These are phyloP conservation scores for Coccomyxa subellipsoidea DNA, from an alignment of 163 green algal genomes.

Conservation along the genomic window DNA sequence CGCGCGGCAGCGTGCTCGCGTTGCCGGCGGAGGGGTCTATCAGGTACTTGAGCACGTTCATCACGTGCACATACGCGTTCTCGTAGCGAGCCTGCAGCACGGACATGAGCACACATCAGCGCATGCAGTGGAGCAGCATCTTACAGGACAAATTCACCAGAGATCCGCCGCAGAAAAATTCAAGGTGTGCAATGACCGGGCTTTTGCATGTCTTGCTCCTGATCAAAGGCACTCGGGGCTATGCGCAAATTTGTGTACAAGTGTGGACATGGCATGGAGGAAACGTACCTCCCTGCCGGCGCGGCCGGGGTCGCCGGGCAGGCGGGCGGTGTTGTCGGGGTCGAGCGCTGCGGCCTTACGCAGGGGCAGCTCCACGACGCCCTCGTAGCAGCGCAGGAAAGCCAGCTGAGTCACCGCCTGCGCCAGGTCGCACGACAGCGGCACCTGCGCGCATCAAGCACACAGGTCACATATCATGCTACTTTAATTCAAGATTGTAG, in stretches of 20 bases:
- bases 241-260: too few relatives aligned
- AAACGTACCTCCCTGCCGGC: constrained; percentile 21
- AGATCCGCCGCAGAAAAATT: too few relatives aligned
- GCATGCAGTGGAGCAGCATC: background rate
- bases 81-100: constrained; percentile 27
- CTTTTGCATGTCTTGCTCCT: too few relatives aligned
- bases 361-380: constrained; percentile 70
- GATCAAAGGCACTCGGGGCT: too few relatives aligned
- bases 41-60: constrained; percentile 47
- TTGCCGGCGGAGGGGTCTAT: constrained; percentile 26
- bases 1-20: constrained; percentile 10
- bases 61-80: constrained; percentile 44
- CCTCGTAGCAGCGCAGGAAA: constrained; percentile 59
- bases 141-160: background rate
- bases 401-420: constrained; percentile 65
- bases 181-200: too few relatives aligned
- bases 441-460: constrained; percentile 46
- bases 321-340: constrained; percentile 47
- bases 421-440: constrained; percentile 62
- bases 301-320: constrained; percentile 34
- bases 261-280: too few relatives aligned
- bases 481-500: too few relatives aligned
- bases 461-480: background rate
- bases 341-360: constrained; percentile 53
- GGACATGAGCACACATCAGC: background rate